These are phyloP conservation scores for Besnoitia besnoiti DNA, from an alignment of 169 alveolate species.

Conservation along the genomic window DNA sequence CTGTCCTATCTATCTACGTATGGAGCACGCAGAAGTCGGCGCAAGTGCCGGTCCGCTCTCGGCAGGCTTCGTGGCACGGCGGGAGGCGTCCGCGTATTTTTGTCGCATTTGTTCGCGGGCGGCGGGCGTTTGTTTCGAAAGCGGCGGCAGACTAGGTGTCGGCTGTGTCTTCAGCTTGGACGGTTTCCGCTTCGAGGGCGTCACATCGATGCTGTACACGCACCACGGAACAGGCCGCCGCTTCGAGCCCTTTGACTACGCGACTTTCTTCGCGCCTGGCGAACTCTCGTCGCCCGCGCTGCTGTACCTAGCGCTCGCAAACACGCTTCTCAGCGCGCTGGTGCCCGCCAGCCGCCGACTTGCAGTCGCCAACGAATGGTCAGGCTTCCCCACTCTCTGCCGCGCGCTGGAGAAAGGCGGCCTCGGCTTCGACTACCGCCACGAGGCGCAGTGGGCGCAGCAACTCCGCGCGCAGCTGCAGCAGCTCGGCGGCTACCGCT, in stretches of 20 bases:
- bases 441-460: slow-evolving; percentile 80
- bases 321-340: slow-evolving; percentile 83
- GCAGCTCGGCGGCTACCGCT: slow-evolving; percentile 62
- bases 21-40: too few species aligned
- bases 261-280: slow-evolving; percentile 82
- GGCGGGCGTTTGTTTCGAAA: neutral
- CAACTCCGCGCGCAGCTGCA: slow-evolving; percentile 56
- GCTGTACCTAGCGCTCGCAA: slow-evolving; percentile 89
- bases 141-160: neutral
- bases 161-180: slow-evolving; percentile 75
- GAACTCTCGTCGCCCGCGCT: slow-evolving; percentile 83
- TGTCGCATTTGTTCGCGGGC: neutral
- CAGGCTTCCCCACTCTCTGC: slow-evolving; percentile 91
- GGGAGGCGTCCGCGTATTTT: neutral
- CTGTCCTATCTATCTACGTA: too few species aligned
- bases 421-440: slow-evolving; percentile 90
- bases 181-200: slow-evolving; percentile 93
- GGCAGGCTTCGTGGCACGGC: neutral
- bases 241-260: slow-evolving; percentile 82
- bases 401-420: slow-evolving; percentile 91
- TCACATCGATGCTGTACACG: slow-evolving; percentile 91
- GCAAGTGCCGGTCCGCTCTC: too few species aligned
- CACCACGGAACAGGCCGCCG: slow-evolving; percentile 89
- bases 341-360: slow-evolving; percentile 82
- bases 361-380: slow-evolving; percentile 91